These are phyloP conservation scores for Yamadazyma aaseri DNA, from an alignment of 1,139 yeast genomes.

Conservation along the genomic window DNA sequence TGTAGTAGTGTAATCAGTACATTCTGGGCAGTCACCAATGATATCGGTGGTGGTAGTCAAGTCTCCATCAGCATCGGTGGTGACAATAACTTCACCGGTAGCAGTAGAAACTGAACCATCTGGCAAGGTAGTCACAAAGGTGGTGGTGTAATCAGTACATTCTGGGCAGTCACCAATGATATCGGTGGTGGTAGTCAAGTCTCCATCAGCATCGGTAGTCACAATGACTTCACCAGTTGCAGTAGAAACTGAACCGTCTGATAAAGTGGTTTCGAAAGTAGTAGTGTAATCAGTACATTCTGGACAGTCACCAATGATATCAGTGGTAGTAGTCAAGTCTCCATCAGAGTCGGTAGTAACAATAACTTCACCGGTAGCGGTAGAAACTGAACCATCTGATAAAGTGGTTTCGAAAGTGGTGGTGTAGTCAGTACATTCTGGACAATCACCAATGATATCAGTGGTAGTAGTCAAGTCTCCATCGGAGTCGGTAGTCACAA, in stretches of 20 bases:
- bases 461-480: conserved; percentile 10
- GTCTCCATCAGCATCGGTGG: conserved; percentile 12
- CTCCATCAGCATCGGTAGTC: conserved; percentile 11
- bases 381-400: conserved; percentile 6
- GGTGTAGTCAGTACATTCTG: conserved; percentile 13
- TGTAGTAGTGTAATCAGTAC: conserved; percentile 12
- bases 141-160: conserved; percentile 12
- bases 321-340: conserved; percentile 11
- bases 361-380: conserved; percentile 5
- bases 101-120: conserved; percentile 7
- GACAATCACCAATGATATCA: conserved; percentile 11
- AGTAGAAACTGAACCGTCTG: conserved; percentile 11
- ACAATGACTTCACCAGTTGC: conserved; percentile 10
- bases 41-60: conserved; percentile 10
- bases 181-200: conserved; percentile 13
- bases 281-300: conserved; percentile 10
- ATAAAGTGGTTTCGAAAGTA: conserved; percentile 7
- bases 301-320: conserved; percentile 13
- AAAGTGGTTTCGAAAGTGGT: conserved; percentile 8
- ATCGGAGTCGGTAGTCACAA: conserved; percentile 13
- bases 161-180: conserved; percentile 8
- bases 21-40: conserved; percentile 9
- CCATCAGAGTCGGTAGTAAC: conserved; percentile 11
- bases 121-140: conserved; percentile 14
- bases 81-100: conserved; percentile 12